A percentile compares a stretch with the other conserved stretches of the same genome.
Conservation (phyloP, 441 rosid species). For the Pelargonium fulgidum region DNA sequence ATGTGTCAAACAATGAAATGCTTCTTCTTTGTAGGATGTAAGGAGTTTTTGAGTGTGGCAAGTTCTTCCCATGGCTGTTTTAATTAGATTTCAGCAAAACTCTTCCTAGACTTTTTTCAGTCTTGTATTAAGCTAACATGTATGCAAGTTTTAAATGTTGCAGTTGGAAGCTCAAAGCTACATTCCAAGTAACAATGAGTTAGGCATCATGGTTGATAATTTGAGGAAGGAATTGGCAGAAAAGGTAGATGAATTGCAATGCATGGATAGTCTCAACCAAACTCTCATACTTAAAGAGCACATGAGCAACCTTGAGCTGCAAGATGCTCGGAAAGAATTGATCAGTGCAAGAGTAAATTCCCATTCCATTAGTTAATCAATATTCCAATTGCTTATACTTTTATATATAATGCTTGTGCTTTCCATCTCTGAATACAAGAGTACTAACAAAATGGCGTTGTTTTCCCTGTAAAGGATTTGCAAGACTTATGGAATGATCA, state of each 20-base stretch:
- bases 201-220: background rate
- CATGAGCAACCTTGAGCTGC: slow-evolving; percentile 17
- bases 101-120: background rate
- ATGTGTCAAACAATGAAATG: background rate
- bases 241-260: slow-evolving; percentile 12
- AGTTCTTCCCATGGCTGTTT: background rate
- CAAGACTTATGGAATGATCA: background rate
- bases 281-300: slow-evolving; percentile 14
- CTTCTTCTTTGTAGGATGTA: background rate
- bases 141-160: background rate
- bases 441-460: background rate
- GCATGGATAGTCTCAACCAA: slow-evolving; percentile 10
- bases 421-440: background rate
- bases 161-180: slow-evolving; percentile 2
- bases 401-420: background rate
- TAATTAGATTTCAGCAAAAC: background rate
- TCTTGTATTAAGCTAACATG: background rate
- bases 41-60: background rate
- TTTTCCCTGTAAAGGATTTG: background rate
- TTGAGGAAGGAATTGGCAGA: slow-evolving; percentile 17
- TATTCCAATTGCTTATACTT: background rate
- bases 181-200: background rate
- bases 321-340: slow-evolving; percentile 8
- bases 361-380: background rate
- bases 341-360: background rate